Evolutionary conservation across 176 grass and related monocot genomes (phyloP), one percentile per base, ranked within the genome.

Genomic region (Pontederia paniculata): DNA sequence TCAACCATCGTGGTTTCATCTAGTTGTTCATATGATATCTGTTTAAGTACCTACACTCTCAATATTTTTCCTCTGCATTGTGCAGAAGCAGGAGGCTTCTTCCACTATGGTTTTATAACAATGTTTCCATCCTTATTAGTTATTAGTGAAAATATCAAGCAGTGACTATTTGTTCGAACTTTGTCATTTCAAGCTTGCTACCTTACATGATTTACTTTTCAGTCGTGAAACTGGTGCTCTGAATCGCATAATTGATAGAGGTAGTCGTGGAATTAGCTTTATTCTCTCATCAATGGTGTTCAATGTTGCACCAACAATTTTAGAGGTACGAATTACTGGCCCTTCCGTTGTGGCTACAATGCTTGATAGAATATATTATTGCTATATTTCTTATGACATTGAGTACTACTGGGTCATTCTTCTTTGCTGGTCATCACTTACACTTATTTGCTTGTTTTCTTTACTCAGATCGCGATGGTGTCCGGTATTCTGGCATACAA

Each of bases 221-320:
- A 97, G 91, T 71, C 86, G 91, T 50, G 80, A 97, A 87, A 97
- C 91, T 58, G 91, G 91, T 79, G 86, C 74, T 71, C 28, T 97
- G 69, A 97, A 89, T 84, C 85, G 91, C 61, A 87, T 90, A 76
- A 97, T 97, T 65, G 91, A 97, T 67, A 74, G 91, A 79, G 91
- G 91, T 51, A 97, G 86, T 37, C 91, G 91, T 25, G 91, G 86
- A 28, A 90, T 97, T 72, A 97, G 84, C 70, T 97, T 87, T 72
- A 87, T 97, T 68, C 79, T 97, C 54, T 87, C 91, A 19, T 68
- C 84, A 50, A 90, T 90, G 91, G 83, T 97, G 42, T 97, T 97
- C 68, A 97, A 97, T 77, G 74, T 97, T 54, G 86, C 86, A 55
- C 91, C 91, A 42, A 97, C 83, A 50, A 84, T 90, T 74, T 57